Evolutionary conservation across 495 filamentous ascomycete genomes (phyloP).

Genomic region (Podospora didyma): DNA sequence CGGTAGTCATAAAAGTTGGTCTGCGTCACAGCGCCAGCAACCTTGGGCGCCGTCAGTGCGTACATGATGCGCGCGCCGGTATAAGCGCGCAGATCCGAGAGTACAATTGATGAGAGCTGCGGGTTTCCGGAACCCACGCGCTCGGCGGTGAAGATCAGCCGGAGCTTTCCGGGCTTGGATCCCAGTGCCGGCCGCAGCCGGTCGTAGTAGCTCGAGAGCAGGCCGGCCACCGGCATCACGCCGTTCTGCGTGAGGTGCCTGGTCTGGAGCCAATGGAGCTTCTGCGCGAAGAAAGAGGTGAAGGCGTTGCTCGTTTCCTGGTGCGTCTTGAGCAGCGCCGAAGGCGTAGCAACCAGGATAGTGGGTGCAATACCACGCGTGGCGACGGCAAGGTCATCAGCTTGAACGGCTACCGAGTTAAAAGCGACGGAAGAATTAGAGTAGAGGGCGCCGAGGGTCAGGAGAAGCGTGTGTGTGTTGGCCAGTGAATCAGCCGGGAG

Average conservation of each 20-base stretch:
- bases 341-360: constrained; percentile 73
- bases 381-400: constrained; percentile 65
- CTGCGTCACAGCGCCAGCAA: constrained; percentile 82
- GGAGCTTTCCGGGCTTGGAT: constrained; percentile 65
- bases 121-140: constrained; percentile 47
- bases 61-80: constrained; percentile 80
- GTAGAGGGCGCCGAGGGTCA: constrained; percentile 78
- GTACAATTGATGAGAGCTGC: constrained; percentile 56
- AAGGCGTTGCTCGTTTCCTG: constrained; percentile 42
- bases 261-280: constrained; percentile 62
- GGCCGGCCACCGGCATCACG: constrained; percentile 63
- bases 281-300: constrained; percentile 40
- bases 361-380: constrained; percentile 74
- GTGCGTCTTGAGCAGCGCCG: constrained; percentile 66
- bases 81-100: constrained; percentile 77
- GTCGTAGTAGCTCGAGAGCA: constrained; percentile 61
- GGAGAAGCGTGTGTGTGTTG: constrained; percentile 69
- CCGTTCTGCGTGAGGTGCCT: constrained; percentile 64
- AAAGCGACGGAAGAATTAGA: constrained; percentile 82
- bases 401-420: constrained; percentile 74
- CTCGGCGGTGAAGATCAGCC: constrained; percentile 67
- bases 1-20: constrained; percentile 87
- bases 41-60: constrained; percentile 72
- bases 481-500: constrained; percentile 83
- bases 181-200: constrained; percentile 56